These are phyloP conservation scores for Tylopilus plumbeoviolaceoides DNA, from an alignment of 768 basidiomycete genomes.

Conservation along the genomic window DNA sequence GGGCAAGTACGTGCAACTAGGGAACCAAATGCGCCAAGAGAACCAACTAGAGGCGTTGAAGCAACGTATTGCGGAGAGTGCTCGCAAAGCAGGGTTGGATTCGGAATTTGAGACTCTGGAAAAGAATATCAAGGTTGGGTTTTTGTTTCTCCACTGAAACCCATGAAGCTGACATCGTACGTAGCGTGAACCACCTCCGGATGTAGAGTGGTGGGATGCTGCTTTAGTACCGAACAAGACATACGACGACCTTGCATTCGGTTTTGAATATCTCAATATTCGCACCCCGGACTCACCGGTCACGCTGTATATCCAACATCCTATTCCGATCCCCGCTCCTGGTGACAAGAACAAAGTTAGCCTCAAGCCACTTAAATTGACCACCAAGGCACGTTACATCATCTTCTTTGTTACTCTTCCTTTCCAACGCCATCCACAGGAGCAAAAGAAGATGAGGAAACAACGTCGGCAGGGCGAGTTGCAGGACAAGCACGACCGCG, in stretches of 20 bases:
- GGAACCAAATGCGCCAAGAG: slow-evolving; percentile 68
- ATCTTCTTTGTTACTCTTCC: background rate
- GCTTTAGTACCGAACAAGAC: slow-evolving; percentile 74
- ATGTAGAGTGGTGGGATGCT: slow-evolving; percentile 97
- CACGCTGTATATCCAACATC: slow-evolving; percentile 91
- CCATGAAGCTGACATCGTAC: slow-evolving; percentile 3
- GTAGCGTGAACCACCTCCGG: slow-evolving; percentile 82
- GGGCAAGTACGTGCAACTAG: slow-evolving; percentile 83
- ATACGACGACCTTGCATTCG: slow-evolving; percentile 70
- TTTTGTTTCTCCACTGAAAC: background rate
- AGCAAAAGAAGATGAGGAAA: slow-evolving; percentile 97
- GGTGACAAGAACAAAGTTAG: slow-evolving; percentile 76
- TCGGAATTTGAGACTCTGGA: slow-evolving; percentile 89
- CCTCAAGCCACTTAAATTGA: slow-evolving; percentile 87
- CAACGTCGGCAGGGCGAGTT: slow-evolving; percentile 82
- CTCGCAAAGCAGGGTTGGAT: slow-evolving; percentile 90
- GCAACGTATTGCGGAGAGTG: slow-evolving; percentile 88
- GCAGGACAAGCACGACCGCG: slow-evolving; percentile 91
- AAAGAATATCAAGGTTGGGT: slow-evolving; percentile 76
- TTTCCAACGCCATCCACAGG: slow-evolving; percentile 36
- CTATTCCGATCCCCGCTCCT: slow-evolving; percentile 91
- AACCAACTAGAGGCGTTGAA: slow-evolving; percentile 86
- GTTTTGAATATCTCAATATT: slow-evolving; percentile 58
- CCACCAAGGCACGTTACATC: slow-evolving; percentile 60
- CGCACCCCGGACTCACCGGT: slow-evolving; percentile 69